phyloP scores from a whole-genome alignment of 2,329 filamentous ascomycete genomes.

The Ophiostoma sp. region DNA sequence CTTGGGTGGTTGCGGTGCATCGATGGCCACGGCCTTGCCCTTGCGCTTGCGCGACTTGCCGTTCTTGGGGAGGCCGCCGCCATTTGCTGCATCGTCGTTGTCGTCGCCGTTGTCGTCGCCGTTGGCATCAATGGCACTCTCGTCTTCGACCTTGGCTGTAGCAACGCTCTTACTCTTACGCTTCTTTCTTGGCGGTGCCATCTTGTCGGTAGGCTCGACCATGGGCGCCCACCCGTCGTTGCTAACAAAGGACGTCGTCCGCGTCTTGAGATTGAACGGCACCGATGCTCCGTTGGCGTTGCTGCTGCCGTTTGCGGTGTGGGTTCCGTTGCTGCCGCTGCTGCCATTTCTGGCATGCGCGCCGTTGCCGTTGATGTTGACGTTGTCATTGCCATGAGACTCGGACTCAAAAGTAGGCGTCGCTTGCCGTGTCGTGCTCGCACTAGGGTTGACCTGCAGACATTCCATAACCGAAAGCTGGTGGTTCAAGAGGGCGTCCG shows the following conservation, averaged over 20 bases:
- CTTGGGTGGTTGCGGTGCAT: neutral
- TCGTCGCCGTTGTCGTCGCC: neutral
- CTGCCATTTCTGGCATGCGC: neutral
- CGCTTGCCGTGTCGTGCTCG: slow-evolving; percentile 53
- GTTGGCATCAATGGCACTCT: slow-evolving; percentile 5
- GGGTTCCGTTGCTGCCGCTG: neutral
- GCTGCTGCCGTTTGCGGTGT: neutral
- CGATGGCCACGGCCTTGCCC: slow-evolving; percentile 13
- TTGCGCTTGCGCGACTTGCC: slow-evolving; percentile 22
- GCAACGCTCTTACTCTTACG: slow-evolving; percentile 45
- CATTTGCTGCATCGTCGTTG: neutral
- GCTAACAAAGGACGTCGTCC: slow-evolving; percentile 29
- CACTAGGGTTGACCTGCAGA: slow-evolving; percentile 53
- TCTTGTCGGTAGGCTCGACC: slow-evolving; percentile 23
- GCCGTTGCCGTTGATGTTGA: slow-evolving; percentile 25
- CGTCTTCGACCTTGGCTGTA: neutral
- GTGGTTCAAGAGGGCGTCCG: slow-evolving; percentile 51
- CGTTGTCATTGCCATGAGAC: slow-evolving; percentile 5
- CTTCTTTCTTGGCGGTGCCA: slow-evolving; percentile 47
- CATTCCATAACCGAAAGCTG: slow-evolving; percentile 54
- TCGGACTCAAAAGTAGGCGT: slow-evolving; percentile 42
- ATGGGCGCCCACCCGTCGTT: slow-evolving; percentile 28
- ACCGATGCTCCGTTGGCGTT: slow-evolving; percentile 25
- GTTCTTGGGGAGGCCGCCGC: neutral
- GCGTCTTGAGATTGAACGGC: slow-evolving; percentile 29